Conservation (phyloP, 495 filamentous ascomycete species). For the Penicillium pulvis region DNA sequence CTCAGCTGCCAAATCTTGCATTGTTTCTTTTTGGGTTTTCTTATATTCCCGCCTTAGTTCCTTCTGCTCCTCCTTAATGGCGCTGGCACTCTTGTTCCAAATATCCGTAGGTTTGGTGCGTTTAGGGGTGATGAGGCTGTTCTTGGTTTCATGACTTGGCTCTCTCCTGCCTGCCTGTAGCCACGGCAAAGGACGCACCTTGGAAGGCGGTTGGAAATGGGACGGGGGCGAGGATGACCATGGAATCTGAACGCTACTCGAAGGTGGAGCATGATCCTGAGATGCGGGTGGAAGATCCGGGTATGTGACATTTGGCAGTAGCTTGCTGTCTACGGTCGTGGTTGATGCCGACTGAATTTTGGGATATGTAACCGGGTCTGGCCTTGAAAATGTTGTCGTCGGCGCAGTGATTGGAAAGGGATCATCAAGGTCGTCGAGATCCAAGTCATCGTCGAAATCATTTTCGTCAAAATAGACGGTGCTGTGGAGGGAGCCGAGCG, state of each 20-base stretch:
- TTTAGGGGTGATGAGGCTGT: conserved; percentile 31
- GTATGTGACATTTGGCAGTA: conserved; percentile 38
- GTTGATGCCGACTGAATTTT: conserved; percentile 17
- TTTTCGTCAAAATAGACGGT: conserved; percentile 57
- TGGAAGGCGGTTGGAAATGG: conserved; percentile 46
- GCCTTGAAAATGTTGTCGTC: conserved; percentile 19
- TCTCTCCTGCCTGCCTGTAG: conserved; percentile 36
- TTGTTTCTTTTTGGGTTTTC: conserved; percentile 39
- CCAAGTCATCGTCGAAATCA: conserved; percentile 56
- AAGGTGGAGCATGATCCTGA: conserved; percentile 34
- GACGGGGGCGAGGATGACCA: conserved; percentile 67
- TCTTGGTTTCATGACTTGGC: conserved; percentile 29
- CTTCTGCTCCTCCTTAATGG: conserved; percentile 80
- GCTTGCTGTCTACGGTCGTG: conserved; percentile 11
- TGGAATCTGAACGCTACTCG: conserved; percentile 58
- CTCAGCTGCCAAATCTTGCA: conserved; percentile 19
- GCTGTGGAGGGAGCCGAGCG: conserved; percentile 45
- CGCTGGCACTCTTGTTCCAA: conserved; percentile 84
- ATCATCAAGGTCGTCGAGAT: conserved; percentile 45
- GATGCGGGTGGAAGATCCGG: conserved; percentile 42
- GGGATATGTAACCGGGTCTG: conserved; percentile 27
- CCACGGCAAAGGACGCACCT: conserved; percentile 62
- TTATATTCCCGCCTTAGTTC: conserved; percentile 67
- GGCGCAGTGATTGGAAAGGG: conserved; percentile 35
- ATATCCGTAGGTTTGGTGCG: conserved; percentile 51